Conservation (phyloP, 2,329 filamentous ascomycete genomes). For the Tolypocladium endophyticum region DNA sequence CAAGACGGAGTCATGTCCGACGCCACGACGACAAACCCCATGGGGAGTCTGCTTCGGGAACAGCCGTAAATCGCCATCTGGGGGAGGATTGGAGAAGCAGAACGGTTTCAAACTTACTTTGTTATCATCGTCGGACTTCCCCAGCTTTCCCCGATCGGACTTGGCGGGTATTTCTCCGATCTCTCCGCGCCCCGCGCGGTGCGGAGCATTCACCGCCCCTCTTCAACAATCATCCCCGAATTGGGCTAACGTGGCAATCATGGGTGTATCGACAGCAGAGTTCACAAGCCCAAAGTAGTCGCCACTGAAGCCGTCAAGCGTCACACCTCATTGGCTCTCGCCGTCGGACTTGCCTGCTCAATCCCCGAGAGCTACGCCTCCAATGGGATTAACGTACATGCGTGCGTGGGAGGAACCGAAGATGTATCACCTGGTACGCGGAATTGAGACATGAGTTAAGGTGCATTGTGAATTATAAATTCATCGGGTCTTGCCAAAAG, state of each 20-base stretch:
- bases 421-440: background rate
- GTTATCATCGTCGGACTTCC: background rate
- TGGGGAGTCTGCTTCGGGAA: background rate
- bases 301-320: no score
- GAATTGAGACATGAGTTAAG: background rate
- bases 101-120: background rate
- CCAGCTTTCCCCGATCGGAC: background rate
- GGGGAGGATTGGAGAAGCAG: background rate
- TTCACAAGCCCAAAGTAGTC: background rate
- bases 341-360: background rate
- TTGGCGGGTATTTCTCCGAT: constrained; percentile 2
- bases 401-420: background rate
- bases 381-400: background rate
- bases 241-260: background rate
- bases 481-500: no score
- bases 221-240: background rate
- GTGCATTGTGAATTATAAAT: background rate
- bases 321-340: background rate
- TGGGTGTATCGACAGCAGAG: background rate
- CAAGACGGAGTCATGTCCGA: background rate
- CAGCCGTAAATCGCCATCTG: background rate
- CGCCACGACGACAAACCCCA: background rate
- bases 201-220: background rate
- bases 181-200: background rate
- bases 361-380: background rate